phyloP scores from a whole-genome alignment of 495 filamentous ascomycete species.

The Daldinia caldariorum region DNA sequence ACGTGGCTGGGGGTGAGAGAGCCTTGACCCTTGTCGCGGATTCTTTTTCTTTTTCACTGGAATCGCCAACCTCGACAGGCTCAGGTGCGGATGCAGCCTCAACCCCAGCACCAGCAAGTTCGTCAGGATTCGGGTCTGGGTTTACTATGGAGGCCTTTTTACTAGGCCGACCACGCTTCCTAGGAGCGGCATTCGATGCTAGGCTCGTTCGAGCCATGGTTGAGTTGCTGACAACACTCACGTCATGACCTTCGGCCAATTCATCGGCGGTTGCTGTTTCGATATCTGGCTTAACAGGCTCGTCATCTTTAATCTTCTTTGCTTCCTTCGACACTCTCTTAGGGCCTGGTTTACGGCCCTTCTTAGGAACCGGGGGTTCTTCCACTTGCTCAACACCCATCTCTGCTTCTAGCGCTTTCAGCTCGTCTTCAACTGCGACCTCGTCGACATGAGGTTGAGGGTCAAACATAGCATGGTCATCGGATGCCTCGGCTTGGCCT shows the following conservation, averaged over 20 bases:
- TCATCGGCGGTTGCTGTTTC: slow-evolving; percentile 50
- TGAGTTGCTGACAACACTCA: slow-evolving; percentile 54
- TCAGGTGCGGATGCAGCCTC: slow-evolving; percentile 4
- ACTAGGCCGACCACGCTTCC: slow-evolving; percentile 57
- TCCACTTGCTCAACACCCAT: slow-evolving; percentile 47
- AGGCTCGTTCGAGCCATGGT: slow-evolving; percentile 57
- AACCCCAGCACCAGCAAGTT: slow-evolving; percentile 17
- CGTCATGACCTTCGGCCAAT: slow-evolving; percentile 50
- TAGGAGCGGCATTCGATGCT: slow-evolving; percentile 46
- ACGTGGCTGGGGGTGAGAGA: not conserved
- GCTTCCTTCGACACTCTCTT: slow-evolving; percentile 58
- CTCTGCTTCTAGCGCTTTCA: slow-evolving; percentile 58
- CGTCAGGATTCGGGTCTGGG: slow-evolving; percentile 27
- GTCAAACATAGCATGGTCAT: slow-evolving; percentile 58
- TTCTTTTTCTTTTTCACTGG: slow-evolving; percentile 27
- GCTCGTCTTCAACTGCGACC: slow-evolving; percentile 55
- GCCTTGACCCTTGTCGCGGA: slow-evolving; percentile 24
- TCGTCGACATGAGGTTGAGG: slow-evolving; percentile 56
- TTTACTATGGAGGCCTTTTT: slow-evolving; percentile 54
- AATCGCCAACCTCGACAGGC: slow-evolving; percentile 3
- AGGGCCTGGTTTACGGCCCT: slow-evolving; percentile 55
- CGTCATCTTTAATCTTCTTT: slow-evolving; percentile 56
- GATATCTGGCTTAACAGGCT: slow-evolving; percentile 45
- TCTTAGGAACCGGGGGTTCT: slow-evolving; percentile 52
- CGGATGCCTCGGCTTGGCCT: slow-evolving; percentile 30